Percentiles rank a stretch among this genome's conserved stretches.
phyloP scores from a whole-genome alignment of 371 early-diverging fungal genomes.

The Aphelidium insulamus region DNA sequence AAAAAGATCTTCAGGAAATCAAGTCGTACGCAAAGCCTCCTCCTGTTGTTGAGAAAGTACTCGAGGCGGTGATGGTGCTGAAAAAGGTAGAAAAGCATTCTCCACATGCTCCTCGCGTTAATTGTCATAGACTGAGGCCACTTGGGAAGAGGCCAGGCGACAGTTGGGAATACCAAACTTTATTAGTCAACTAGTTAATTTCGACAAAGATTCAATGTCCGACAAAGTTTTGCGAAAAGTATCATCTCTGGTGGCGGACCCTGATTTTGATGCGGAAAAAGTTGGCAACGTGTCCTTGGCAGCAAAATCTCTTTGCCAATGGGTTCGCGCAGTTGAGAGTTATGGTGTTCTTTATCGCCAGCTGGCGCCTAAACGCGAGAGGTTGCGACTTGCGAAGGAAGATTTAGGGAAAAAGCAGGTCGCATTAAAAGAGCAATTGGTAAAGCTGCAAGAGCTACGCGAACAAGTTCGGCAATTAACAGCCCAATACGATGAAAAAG shows the following conservation, averaged over 20 bases:
- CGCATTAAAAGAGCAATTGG: conserved; percentile 19
- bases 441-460: conserved; percentile 25
- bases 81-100: too few species aligned
- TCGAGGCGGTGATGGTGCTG: conserved; percentile 33
- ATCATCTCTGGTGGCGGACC: conserved; percentile 24
- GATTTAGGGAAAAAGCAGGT: conserved; percentile 27
- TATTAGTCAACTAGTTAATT: conserved; percentile 25
- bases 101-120: too few species aligned
- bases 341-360: conserved; percentile 25
- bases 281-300: conserved; percentile 28
- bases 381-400: conserved; percentile 21
- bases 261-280: conserved; percentile 25
- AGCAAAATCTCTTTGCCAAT: conserved; percentile 28
- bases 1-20: conserved; percentile 26
- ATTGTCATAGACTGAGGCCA: conserved; percentile 29
- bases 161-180: conserved; percentile 33
- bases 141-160: conserved; percentile 33
- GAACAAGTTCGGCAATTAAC: conserved; percentile 22
- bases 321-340: conserved; percentile 30
- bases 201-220: conserved; percentile 29
- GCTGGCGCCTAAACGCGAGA: conserved; percentile 30
- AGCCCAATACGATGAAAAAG: conserved; percentile 27
- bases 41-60: conserved; percentile 27
- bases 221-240: conserved; percentile 27
- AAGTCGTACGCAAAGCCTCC: conserved; percentile 26